Evolutionary conservation across 208 protist species (phyloP).

Genomic region (Leishmania amazonensis): DNA sequence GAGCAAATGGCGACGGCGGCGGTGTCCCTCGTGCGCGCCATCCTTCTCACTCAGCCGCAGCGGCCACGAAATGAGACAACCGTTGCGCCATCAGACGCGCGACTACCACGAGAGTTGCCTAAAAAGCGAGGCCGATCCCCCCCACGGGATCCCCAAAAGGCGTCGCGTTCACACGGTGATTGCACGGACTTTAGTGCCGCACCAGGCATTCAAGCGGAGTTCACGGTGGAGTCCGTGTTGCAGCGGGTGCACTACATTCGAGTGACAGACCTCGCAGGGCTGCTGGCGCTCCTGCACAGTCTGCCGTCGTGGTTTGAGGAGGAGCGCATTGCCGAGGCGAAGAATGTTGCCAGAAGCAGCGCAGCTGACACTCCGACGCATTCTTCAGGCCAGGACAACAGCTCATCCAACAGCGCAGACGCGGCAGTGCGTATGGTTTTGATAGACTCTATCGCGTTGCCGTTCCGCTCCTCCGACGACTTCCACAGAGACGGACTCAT

Average conservation of each 20-base stretch:
- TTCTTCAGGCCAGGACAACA: not conserved
- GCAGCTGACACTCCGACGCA: not conserved
- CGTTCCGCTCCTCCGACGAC: slow-evolving; percentile 52
- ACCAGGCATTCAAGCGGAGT: not conserved
- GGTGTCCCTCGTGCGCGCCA: slow-evolving; percentile 35
- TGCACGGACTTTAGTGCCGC: not conserved
- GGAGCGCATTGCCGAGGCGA: not conserved
- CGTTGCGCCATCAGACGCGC: not conserved
- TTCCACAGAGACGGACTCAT: slow-evolving; percentile 3
- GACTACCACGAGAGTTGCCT: not conserved
- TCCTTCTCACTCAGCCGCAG: not conserved
- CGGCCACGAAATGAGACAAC: not conserved
- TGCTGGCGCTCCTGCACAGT: slow-evolving; percentile 65
- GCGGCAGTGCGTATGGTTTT: slow-evolving; percentile 59
- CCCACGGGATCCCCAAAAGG: not conserved
- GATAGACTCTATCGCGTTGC: slow-evolving; percentile 89
- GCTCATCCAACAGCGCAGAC: not conserved
- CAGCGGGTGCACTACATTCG: slow-evolving; percentile 69
- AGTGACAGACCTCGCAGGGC: slow-evolving; percentile 51
- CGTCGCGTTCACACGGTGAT: too few relatives aligned
- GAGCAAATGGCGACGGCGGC: slow-evolving; percentile 74
- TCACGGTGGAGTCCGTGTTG: slow-evolving; percentile 64
- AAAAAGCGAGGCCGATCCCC: not conserved
- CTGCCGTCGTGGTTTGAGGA: slow-evolving; percentile 16
- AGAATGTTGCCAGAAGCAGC: not conserved